Conservation (phyloP, 2,329 filamentous ascomycete genomes). For the Cytospora schulzeri region DNA sequence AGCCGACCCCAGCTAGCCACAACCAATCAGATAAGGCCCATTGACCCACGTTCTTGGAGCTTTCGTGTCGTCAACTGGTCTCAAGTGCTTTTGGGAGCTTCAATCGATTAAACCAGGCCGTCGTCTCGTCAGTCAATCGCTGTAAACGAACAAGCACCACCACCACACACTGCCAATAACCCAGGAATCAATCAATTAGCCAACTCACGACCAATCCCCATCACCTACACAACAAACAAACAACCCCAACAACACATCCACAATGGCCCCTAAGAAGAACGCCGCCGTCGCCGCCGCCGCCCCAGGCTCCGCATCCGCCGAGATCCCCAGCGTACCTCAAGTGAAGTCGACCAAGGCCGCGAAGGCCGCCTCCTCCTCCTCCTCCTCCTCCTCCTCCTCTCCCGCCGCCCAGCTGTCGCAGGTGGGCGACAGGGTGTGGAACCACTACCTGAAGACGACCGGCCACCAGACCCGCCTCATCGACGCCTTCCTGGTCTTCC, state of each 20-base stretch:
- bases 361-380: constrained; percentile 4
- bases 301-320: background rate
- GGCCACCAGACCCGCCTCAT: constrained; percentile 90
- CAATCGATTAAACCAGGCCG: background rate
- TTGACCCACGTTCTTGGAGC: constrained; percentile 21
- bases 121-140: background rate
- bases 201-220: background rate
- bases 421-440: constrained; percentile 51
- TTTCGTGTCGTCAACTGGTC: constrained; percentile 22
- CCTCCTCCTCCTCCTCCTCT: background rate
- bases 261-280: constrained; percentile 25
- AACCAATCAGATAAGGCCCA: constrained; percentile 18
- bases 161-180: no score
- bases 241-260: background rate
- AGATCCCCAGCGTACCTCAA: background rate
- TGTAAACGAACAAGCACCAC: background rate
- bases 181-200: background rate
- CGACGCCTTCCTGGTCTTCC: constrained; percentile 86
- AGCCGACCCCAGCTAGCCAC: background rate
- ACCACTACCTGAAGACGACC: constrained; percentile 80
- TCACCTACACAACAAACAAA: background rate
- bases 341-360: constrained; percentile 12
- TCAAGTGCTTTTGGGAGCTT: constrained; percentile 15
- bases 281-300: constrained; percentile 10
- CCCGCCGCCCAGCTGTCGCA: constrained; percentile 1